A percentile compares a stretch with the other conserved stretches of the same genome.
These are phyloP conservation scores for Paracoccidioides brasiliensis DNA, from an alignment of 2,329 filamentous ascomycete species.

Conservation along the genomic window DNA sequence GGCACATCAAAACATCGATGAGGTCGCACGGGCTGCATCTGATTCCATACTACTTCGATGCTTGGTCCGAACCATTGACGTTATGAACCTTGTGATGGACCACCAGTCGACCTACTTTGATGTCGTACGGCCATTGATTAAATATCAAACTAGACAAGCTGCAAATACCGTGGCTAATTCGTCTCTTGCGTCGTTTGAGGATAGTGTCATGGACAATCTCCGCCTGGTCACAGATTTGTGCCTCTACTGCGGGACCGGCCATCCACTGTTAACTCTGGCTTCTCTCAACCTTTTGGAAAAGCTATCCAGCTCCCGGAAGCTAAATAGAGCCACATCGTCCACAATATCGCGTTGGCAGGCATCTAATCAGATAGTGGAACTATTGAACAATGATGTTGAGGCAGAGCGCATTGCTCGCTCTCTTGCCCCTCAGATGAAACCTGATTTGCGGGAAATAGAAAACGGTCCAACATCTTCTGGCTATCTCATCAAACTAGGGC, in stretches of 20 bases:
- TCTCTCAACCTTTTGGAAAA: constrained; percentile 75
- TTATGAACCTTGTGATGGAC: constrained; percentile 70
- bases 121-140: constrained; percentile 68
- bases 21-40: constrained; percentile 57
- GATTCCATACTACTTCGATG: constrained; percentile 73
- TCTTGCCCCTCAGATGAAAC: constrained; percentile 54
- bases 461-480: constrained; percentile 55
- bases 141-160: constrained; percentile 48
- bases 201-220: constrained; percentile 72
- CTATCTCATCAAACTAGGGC: constrained; percentile 69
- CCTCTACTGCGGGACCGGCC: constrained; percentile 72
- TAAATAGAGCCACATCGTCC: constrained; percentile 56
- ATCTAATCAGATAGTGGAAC: constrained; percentile 74
- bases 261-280: constrained; percentile 64
- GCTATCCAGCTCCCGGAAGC: constrained; percentile 68
- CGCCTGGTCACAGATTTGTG: constrained; percentile 69
- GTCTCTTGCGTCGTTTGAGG: constrained; percentile 79
- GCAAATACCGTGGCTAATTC: constrained; percentile 55
- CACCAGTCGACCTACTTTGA: constrained; percentile 86
- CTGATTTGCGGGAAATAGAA: constrained; percentile 57
- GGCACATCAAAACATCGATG: constrained; percentile 60
- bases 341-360: constrained; percentile 50
- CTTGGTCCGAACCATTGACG: constrained; percentile 65
- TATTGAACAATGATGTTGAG: constrained; percentile 71
- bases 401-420: constrained; percentile 65